Evolutionary conservation across 306 rosid genomes (phyloP).

Genomic region (Trifolium pratense): DNA sequence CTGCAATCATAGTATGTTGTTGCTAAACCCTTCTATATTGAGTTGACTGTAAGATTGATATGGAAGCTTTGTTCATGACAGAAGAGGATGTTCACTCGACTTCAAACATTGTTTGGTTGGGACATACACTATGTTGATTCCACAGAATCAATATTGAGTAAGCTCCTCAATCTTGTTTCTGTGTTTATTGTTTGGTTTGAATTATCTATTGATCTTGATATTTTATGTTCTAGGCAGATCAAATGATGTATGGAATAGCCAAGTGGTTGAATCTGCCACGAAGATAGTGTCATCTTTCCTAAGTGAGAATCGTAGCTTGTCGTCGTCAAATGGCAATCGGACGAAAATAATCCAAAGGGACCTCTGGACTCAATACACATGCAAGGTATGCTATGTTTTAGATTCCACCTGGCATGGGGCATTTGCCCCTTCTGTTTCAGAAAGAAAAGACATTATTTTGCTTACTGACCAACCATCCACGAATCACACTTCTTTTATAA

Average conservation of each 20-base stretch:
- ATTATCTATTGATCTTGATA: constrained; percentile 12
- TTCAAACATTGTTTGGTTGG: constrained; percentile 79
- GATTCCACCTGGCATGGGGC: constrained; percentile 12
- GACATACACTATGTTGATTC: constrained; percentile 71
- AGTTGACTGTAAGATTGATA: constrained; percentile 33
- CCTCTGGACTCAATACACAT: constrained; percentile 83
- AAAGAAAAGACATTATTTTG: constrained; percentile 3
- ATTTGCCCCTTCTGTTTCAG: neutral
- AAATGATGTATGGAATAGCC: constrained; percentile 62
- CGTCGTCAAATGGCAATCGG: constrained; percentile 44
- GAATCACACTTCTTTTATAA: neutral
- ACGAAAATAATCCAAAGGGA: constrained; percentile 62
- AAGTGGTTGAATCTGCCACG: constrained; percentile 69
- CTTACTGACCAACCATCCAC: neutral
- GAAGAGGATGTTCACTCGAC: constrained; percentile 77
- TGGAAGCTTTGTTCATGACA: constrained; percentile 48
- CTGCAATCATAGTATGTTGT: neutral
- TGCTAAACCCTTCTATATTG: constrained; percentile 16
- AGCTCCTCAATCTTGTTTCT: constrained; percentile 33
- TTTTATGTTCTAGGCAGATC: constrained; percentile 59
- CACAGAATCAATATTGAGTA: constrained; percentile 75
- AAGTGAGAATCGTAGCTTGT: constrained; percentile 40
- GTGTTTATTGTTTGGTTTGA: neutral
- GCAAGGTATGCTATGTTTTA: constrained; percentile 66
- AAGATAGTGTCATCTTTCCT: constrained; percentile 64